Base-by-base conservation (phyloP, 2,329 filamentous ascomycete species). In the Madurella mycetomatis region DNA sequence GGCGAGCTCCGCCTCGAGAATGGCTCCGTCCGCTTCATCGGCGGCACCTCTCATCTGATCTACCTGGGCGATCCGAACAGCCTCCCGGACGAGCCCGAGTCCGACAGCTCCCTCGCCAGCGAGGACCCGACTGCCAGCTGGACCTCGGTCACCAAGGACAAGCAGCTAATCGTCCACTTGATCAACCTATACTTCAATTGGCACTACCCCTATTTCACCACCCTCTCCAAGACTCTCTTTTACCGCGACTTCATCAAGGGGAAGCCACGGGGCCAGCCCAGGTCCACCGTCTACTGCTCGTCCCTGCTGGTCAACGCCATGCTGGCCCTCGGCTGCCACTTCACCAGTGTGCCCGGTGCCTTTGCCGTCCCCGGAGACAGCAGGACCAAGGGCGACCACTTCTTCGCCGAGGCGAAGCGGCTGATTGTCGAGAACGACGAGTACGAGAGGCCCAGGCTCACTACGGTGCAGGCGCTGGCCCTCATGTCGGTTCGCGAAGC, bases 141-240 rank as follows among this genome's bases (percentile, higher is more conserved):
- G 94, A 95, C 92, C 0, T 82, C 79, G 15, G 90, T 96, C 44
- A 96, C 90, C 1, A 78, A 84, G 48, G 90, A 96, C 67, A 79
- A 84, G 19, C 82, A 87, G 51, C 77, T 96, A 44, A 84, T 96
- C 62, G 81, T 85, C 15, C 92, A 96, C 70, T 82, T 99, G 16
- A 83, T 99, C 67, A 92, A 92, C 65, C 92, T 97, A 89, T 99
- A 99, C 72, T 97, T 97, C 73, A 90, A 86, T 64, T 97, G 92
- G 88, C 94, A 97, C 71, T 97, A 97, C 70, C 86, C 91, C 16
- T 97, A 94, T 72, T 99, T 97, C 69, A 92, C 91, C 4, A 94
- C 89, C 0, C 76, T 97, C 7, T 92, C 92, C 12, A 95, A 90
- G 68, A 84, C 80, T 39, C 75, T 95, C 32, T 97, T 99, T 68